Evolutionary conservation across 2,329 filamentous ascomycete genomes (phyloP).

Genomic region (Aspergillus sp.): DNA sequence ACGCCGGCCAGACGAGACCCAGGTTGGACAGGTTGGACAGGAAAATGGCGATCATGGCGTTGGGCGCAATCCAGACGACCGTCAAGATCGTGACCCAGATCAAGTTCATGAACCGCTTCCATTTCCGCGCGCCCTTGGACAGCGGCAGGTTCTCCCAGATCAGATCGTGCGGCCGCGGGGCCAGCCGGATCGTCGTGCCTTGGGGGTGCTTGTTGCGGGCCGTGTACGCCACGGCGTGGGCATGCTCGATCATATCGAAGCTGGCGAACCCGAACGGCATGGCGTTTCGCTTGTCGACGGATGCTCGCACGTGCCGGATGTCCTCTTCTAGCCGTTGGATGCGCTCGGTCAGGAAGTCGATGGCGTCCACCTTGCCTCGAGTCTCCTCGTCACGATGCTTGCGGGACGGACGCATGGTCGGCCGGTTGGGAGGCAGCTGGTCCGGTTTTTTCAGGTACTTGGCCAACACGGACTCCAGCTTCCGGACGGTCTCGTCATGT

Average conservation of each 20-base stretch:
- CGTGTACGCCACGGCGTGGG: slow-evolving; percentile 77
- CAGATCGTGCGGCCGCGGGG: slow-evolving; percentile 80
- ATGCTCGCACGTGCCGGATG: slow-evolving; percentile 72
- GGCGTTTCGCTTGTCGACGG: slow-evolving; percentile 77
- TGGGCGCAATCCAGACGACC: slow-evolving; percentile 78
- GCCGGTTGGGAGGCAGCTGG: slow-evolving; percentile 66
- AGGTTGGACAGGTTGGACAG: slow-evolving; percentile 77
- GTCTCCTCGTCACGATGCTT: slow-evolving; percentile 60
- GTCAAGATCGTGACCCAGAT: slow-evolving; percentile 78
- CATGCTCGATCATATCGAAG: slow-evolving; percentile 78
- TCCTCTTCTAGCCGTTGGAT: slow-evolving; percentile 75
- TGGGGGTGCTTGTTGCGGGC: slow-evolving; percentile 72
- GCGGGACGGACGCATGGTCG: slow-evolving; percentile 70
- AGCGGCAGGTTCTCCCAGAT: slow-evolving; percentile 93
- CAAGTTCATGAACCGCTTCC: slow-evolving; percentile 69
- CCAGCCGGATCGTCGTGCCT: slow-evolving; percentile 67
- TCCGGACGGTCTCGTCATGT: slow-evolving; percentile 70
- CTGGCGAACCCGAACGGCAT: slow-evolving; percentile 92
- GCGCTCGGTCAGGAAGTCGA: slow-evolving; percentile 80
- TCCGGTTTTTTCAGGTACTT: slow-evolving; percentile 86
- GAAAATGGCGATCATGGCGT: slow-evolving; percentile 91
- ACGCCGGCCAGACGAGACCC: slow-evolving; percentile 68
- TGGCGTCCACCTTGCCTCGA: slow-evolving; percentile 75
- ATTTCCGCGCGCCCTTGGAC: slow-evolving; percentile 57
- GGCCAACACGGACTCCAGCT: slow-evolving; percentile 74